Percentiles rank a stretch among this genome's conserved stretches.
These are phyloP conservation scores for Mycena rosella DNA, from an alignment of 768 basidiomycete genomes.

Conservation along the genomic window DNA sequence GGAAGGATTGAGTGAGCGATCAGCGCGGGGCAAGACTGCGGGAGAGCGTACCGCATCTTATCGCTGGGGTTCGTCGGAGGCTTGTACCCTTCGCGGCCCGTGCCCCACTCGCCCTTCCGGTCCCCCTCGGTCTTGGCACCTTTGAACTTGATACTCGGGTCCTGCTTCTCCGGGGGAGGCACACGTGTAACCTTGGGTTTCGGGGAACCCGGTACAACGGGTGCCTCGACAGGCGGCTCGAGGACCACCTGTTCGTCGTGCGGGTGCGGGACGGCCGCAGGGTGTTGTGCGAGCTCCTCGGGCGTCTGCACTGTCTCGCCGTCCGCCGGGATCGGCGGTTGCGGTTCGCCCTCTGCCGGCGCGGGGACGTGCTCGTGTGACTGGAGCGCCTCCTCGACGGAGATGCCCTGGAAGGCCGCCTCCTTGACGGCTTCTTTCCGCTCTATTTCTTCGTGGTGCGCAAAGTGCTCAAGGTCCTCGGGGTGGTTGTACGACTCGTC, in stretches of 20 bases:
- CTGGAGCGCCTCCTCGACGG: slow-evolving; percentile 75
- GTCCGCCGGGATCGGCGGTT: no score
- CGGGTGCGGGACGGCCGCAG: slow-evolving; percentile 44
- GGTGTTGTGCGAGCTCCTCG: slow-evolving; percentile 33
- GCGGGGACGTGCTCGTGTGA: slow-evolving; percentile 59
- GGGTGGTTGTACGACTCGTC: slow-evolving; percentile 95
- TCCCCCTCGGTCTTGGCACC: slow-evolving; percentile 65
- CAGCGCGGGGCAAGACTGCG: slow-evolving; percentile 12
- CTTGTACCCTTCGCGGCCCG: slow-evolving; percentile 77
- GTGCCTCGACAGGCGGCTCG: slow-evolving; percentile 42
- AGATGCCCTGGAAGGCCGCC: slow-evolving; percentile 86
- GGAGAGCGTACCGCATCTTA: slow-evolving; percentile 71
- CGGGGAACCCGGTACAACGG: slow-evolving; percentile 31
- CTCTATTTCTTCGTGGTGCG: slow-evolving; percentile 90
- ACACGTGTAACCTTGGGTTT: slow-evolving; percentile 69
- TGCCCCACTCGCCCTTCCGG: slow-evolving; percentile 76
- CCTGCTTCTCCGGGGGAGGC: slow-evolving; percentile 76
- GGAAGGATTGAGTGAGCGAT: slow-evolving; percentile 8
- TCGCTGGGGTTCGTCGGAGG: slow-evolving; percentile 81
- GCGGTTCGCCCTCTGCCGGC: slow-evolving; percentile 29
- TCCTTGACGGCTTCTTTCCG: slow-evolving; percentile 85
- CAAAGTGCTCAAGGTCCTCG: slow-evolving; percentile 94
- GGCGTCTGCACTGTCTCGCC: slow-evolving; percentile 22
- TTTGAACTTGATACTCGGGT: slow-evolving; percentile 73
- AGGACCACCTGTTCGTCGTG: slow-evolving; percentile 51